Base-by-base conservation (phyloP, 352 stramenopile genomes). In the Globisporangium nodosum region DNA sequence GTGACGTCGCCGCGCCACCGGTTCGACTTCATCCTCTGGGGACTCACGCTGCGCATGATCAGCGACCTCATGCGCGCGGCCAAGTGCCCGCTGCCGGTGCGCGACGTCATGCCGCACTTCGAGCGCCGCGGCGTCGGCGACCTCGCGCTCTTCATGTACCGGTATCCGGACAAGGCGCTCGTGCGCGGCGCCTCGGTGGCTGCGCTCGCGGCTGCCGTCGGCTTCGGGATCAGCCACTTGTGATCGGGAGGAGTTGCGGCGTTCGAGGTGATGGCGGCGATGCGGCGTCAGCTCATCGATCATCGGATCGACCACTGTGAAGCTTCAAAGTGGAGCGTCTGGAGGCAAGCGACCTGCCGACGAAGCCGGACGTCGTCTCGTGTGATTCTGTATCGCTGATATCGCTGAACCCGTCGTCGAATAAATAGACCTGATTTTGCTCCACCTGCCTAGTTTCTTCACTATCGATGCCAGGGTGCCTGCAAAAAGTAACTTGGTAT, bases 1-100 rank as follows among this genome's bases (percentile, higher is more conserved):
- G 51, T 68, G 0, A 51, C 15, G 1, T 16, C 73, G 30, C 59
- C 55, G 55, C 81, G 85, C 49, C 60, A 74, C 20, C 61, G 68
- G 33, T 58, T 87, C 35, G 82, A 94, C 63, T 94, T 92, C 56
- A 76, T 94, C 33, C 63, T 94, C n/a, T 94, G 85, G 85, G 85
- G 85, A 0, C 66, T 94, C 50, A 94, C 85, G 33, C 73, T 92
- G 42, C 77, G 76, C 54, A 88, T 87, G 52, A 69, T 92, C 47
- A 63, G 73, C 27, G 65, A 84, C 18, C 49, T 94, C 13, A 80
- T 89, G 49, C 8, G 50, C 6, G 54, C 70, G 16, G 77, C 68
- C 6, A 70, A 66, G 7, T 65, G 16, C 27, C 73, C 77, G 33
- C 52, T 90, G 58, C 75, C 77, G 13, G 78, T 88, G 66, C 63